Base-by-base conservation (phyloP, 208 protist species). In the Acanthamoeba castellanii region DNA sequence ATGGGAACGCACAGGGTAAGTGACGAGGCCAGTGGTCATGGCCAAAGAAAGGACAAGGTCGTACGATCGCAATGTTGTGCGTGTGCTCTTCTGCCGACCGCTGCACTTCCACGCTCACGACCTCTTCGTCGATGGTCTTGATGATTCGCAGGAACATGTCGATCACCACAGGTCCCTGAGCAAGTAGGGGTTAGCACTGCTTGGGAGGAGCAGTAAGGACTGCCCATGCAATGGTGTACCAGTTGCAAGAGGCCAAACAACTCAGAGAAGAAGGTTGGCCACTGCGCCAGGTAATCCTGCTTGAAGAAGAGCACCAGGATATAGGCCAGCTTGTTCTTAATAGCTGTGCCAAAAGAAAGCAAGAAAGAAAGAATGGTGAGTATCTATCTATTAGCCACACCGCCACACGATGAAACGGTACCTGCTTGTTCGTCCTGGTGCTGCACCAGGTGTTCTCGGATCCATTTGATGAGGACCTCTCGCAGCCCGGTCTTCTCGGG, bases 321-420 rank as follows among this genome's bases (percentile, higher is more conserved):
- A 30, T 96, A 90, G 52, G 95, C 52, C 85, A 94, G 94, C 70
- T 96, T 96, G 82, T 96, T 96, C 78, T 96, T 96, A 13, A 96
- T 57, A 25, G 90, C 45, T 94, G 55, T 8, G 18, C 30, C 7
- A 27, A 42, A 0, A 87, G n/a, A n/a, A n/a, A n/a, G n/a, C 9
- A 59, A 45, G 52, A 74, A 27, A 92, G 32, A 85, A 42, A 95
- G 47, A 34, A n/a, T 47, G 55, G 34, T 45, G 42, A 52, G 81
- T 32, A 47, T 91, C 57, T 25, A 37, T 30, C 6, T 2, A 16
- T 50, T 5, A 70, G 34, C 27, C 27, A 57, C 22, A 52, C 1
- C 11, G 45, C 27, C 32, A 78, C 2, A 6, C 1, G 37, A 42
- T 42, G 3, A 42, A 45, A 20, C 1, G 13, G n/a, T 78, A 94